These are phyloP conservation scores for Wickerhamiella alocasiicola DNA, from an alignment of 805 yeast genomes.

Conservation along the genomic window DNA sequence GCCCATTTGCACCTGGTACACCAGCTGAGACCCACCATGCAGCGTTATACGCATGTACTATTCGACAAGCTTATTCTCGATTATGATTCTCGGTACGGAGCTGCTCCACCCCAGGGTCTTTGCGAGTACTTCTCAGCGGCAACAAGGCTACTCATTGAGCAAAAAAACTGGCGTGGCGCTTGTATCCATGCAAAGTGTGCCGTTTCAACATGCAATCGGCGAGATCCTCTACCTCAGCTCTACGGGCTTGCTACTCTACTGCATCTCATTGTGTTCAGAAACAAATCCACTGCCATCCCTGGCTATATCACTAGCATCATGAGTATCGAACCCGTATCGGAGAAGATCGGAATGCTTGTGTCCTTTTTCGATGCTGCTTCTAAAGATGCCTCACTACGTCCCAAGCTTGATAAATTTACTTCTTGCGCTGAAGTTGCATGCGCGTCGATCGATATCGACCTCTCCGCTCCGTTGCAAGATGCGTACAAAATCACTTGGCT, in stretches of 20 bases:
- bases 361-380: not conserved
- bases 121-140: not conserved
- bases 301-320: not conserved
- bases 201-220: not conserved
- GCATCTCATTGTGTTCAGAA: not conserved
- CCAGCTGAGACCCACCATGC: not conserved
- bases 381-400: not conserved
- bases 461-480: not conserved
- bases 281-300: not conserved
- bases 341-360: not conserved
- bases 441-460: not conserved
- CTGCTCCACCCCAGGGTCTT: not conserved
- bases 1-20: conserved; percentile 3
- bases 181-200: conserved; percentile 8
- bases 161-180: not conserved
- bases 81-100: conserved; percentile 2
- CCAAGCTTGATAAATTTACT: not conserved
- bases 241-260: not conserved
- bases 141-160: not conserved
- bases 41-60: not conserved
- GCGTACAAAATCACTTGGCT: conserved; percentile 8
- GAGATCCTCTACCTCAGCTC: not conserved
- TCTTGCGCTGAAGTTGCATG: not conserved
- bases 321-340: not conserved
- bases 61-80: not conserved